Evolutionary conservation across 441 rosid genomes (phyloP), one percentile per base, ranked within the genome.

Genomic region (Populus hybrid): DNA sequence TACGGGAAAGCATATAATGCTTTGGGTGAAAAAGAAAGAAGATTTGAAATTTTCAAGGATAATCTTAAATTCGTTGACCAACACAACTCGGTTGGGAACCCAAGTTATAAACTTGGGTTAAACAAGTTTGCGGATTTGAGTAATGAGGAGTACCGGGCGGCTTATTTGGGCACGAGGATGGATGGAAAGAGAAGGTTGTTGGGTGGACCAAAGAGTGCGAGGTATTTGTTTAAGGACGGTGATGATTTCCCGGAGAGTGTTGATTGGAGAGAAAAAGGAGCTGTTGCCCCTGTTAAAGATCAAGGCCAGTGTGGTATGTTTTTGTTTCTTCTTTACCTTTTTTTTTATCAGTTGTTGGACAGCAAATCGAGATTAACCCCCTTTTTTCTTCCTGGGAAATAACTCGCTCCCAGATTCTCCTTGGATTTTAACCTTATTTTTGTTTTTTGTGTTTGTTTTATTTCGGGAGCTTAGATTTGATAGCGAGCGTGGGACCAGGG

Each of bases 211-310:
- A 61, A 61, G 82, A 82, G 91, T 70, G 78, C 77, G 71, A 88
- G 97, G 36, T 91, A 91, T 79, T 73, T 53, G 77, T 82, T 84
- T 16, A 88, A 83, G 45, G 81, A 76, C 3, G 90, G 92, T 21
- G 99, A 92, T 82, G 73, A 72, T 69, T 79, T 95, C 80, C 98
- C 97, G 64, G 89, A 80, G 3, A 80, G 79, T n/a, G 90, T 92
- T 85, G 98, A 94, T 76, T 92, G 99, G 98, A 89, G 97, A 71
- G 82, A 87, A 73, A 78, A 89, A 72, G 98, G 97, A 2, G 98
- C 97, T 24, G 97, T 95, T 50, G 85, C 7, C 23, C 84, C 72
- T 9, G 95, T 95, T 73, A 95, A 95, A 86, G 93, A 93, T 84
- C 99, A 94, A 80, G 97, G 97, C 71, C 87, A 91, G 85, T 95